A percentile compares a stretch with the other conserved stretches of the same genome.
Conservation (phyloP, 73 alveolate genomes). For the Symbiodinium natans region DNA sequence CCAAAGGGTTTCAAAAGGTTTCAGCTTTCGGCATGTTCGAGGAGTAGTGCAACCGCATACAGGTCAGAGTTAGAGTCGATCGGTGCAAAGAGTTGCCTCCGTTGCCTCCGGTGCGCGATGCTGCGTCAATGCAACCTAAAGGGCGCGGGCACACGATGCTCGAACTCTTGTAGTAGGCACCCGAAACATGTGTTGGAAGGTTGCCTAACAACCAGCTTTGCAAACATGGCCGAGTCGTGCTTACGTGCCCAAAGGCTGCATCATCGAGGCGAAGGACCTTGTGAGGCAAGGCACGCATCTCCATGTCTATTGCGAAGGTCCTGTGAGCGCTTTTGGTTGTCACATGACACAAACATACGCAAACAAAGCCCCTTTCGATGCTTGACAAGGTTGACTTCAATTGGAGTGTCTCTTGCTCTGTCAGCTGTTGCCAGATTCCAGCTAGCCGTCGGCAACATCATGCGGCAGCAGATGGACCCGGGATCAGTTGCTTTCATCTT, state of each 20-base stretch:
- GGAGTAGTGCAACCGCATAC: too few species aligned
- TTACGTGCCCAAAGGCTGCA: slow-evolving; percentile 23
- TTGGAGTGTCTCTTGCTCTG: not conserved
- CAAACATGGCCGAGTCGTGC: not conserved
- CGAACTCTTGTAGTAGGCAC: not conserved
- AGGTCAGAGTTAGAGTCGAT: too few species aligned
- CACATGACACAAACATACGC: too few species aligned
- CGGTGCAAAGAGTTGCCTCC: not conserved
- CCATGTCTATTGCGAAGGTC: too few species aligned
- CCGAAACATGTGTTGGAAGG: not conserved
- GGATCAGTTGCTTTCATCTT: too few species aligned
- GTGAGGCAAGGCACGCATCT: too few species aligned
- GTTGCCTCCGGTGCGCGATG: not conserved
- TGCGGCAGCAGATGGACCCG: slow-evolving; percentile 91
- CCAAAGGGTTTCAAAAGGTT: too few species aligned
- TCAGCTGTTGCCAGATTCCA: slow-evolving; percentile 20
- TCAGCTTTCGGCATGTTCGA: too few species aligned
- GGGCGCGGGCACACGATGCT: not conserved
- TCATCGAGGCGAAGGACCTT: slow-evolving; percentile 79
- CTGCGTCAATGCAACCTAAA: slow-evolving; percentile 6
- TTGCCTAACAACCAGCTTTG: not conserved
- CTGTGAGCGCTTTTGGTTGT: too few species aligned
- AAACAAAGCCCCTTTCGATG: not conserved
- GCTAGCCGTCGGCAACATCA: slow-evolving; percentile 85
- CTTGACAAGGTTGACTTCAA: not conserved